phyloP scores from a whole-genome alignment of 2,329 filamentous ascomycete genomes.

The Aspergillus neoniger region DNA sequence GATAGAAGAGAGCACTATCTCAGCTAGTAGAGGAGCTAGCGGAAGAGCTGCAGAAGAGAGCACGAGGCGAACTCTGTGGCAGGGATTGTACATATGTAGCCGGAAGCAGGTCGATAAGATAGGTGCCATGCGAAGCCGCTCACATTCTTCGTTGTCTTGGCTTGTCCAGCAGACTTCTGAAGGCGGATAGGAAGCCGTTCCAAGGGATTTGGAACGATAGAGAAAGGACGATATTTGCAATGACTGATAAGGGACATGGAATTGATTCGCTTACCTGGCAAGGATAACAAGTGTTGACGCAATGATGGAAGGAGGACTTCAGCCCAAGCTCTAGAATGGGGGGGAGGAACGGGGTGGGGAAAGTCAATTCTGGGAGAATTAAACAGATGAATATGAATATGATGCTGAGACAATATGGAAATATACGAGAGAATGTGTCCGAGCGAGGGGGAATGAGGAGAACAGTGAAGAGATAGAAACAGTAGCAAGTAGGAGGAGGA shows the following conservation, averaged over 20 bases:
- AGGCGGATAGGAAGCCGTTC: slow-evolving; percentile 3
- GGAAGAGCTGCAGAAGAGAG: neutral
- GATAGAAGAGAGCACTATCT: neutral
- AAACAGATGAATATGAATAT: neutral
- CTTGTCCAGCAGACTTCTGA: slow-evolving; percentile 9
- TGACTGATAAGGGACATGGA: slow-evolving; percentile 19
- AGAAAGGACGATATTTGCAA: neutral
- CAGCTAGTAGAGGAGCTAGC: neutral
- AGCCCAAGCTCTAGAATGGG: slow-evolving; percentile 7
- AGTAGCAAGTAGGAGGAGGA: neutral
- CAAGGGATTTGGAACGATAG: neutral
- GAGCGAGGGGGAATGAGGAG: neutral
- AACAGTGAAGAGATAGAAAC: slow-evolving; percentile 13
- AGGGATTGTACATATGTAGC: slow-evolving; percentile 3
- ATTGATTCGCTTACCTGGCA: slow-evolving; percentile 27
- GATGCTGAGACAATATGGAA: neutral
- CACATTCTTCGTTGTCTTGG: slow-evolving; percentile 6
- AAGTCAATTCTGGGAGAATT: slow-evolving; percentile 10
- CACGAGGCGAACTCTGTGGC: neutral
- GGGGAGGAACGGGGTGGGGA: slow-evolving; percentile 13
- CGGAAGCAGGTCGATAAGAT: slow-evolving; percentile 15
- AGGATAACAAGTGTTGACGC: slow-evolving; percentile 7
- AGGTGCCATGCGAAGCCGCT: slow-evolving; percentile 11
- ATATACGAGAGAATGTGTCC: neutral
- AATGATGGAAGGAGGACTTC: neutral